Base-by-base conservation (phyloP, 2,329 filamentous ascomycete genomes). In the Podosphaera fusca region DNA sequence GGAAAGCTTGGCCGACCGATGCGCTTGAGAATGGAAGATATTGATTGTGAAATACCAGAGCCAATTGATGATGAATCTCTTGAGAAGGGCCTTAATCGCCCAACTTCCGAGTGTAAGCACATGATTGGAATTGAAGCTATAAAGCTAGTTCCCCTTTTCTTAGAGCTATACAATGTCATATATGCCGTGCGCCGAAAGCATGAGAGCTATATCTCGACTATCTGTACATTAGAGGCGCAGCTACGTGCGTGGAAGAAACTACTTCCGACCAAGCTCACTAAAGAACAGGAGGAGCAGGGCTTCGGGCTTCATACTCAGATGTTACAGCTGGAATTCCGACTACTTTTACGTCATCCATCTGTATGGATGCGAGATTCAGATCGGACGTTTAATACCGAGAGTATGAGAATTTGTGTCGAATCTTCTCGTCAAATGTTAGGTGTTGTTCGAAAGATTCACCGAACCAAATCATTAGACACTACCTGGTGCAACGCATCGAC, bases 1-100 rank as follows among this genome's bases (percentile, higher is more conserved):
- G 85, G 85, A 29, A 85, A 85, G 58, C 77, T 89, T 40, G 87
- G 87, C 21, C 75, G 82, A 14, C 87, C 87, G 0, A 85, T 92
- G 76, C 79, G 82, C 1, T 76, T 92, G 53, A 77, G 79, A 9
- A 71, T 81, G 2, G 80, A 85, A 55, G 85, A 92, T 61, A 84
- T 88, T 62, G 87, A 94, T 63, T 78, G 85, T 40, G 85, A 87
- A 60, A 78, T 87, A 53, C 87, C 86, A 0, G 76, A 85, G 58
- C 71, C 80, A 4, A 75, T 89, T 36, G 74, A 82, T 33, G 87
- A 94, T 65, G 81, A 85, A 62, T 56, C 81, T 35, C 74, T 87
- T 0, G 80, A 85, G 42, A 71, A 79, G 2, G 81, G 81, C 2
- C 71, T 83, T n/a, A 75, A 81, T 61, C 70, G 72, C 5, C 72